Percentiles rank a stretch among this genome's conserved stretches.
Conservation (phyloP, 2,329 filamentous ascomycete species). For the Trichoderma sp. region DNA sequence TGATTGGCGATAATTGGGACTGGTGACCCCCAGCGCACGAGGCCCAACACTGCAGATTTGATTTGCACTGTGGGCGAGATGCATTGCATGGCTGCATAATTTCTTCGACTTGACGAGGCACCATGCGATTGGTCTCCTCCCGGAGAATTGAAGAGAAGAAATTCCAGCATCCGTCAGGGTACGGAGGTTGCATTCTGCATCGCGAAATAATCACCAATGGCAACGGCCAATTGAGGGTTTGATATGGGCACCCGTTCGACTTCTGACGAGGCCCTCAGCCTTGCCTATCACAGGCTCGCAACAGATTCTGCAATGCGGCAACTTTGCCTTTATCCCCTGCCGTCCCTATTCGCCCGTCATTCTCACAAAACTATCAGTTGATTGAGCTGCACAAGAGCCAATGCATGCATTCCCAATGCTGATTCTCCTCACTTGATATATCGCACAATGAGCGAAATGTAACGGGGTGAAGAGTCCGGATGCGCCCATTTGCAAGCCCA, state of each 20-base stretch:
- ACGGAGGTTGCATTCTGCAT: slow-evolving; percentile 7
- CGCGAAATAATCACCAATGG: slow-evolving; percentile 20
- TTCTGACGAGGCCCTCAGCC: slow-evolving; percentile 9
- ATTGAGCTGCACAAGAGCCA: slow-evolving; percentile 20
- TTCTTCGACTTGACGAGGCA: slow-evolving; percentile 24
- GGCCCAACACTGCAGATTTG: slow-evolving; percentile 9
- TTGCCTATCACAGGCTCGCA: slow-evolving; percentile 20
- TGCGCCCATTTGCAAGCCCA: slow-evolving; percentile 12
- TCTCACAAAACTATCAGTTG: background rate
- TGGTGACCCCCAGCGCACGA: background rate
- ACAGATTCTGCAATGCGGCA: slow-evolving; percentile 4
- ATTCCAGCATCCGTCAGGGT: slow-evolving; percentile 5
- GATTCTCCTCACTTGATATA: background rate
- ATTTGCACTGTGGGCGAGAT: slow-evolving; percentile 14
- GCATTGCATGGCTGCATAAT: slow-evolving; percentile 23
- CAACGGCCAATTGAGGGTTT: slow-evolving; percentile 10
- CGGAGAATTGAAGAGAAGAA: background rate
- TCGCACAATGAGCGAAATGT: slow-evolving; percentile 10
- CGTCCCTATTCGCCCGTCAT: slow-evolving; percentile 13
- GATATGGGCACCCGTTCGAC: slow-evolving; percentile 3
- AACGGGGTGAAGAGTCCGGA: slow-evolving; percentile 5
- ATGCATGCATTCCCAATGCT: slow-evolving; percentile 20
- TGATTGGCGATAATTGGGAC: background rate
- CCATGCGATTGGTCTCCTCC: background rate
- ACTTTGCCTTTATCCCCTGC: slow-evolving; percentile 19